Percentiles rank a stretch among this genome's conserved stretches.
Conservation (phyloP, 805 yeast genomes). For the Kluyveromyces lactis region DNA sequence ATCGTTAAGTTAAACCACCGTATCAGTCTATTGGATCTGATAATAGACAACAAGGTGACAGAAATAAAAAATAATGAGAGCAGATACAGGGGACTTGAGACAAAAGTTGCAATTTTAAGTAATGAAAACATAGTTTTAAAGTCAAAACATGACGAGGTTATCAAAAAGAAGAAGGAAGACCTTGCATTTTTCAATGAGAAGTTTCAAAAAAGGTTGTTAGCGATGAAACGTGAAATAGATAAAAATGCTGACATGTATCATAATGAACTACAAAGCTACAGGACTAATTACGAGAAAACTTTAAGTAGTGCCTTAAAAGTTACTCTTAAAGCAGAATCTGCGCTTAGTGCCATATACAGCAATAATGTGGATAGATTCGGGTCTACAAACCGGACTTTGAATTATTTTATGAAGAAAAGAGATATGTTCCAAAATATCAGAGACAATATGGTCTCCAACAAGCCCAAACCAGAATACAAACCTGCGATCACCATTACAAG, state of each 20-base stretch:
- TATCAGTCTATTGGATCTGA: neutral
- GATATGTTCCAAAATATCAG: constrained; percentile 1
- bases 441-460: neutral
- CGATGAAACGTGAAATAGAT: neutral
- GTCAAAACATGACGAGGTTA: neutral
- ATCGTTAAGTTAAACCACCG: neutral
- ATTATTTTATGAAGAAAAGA: constrained; percentile 1
- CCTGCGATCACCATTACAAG: neutral
- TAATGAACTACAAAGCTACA: neutral
- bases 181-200: neutral
- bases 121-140: neutral
- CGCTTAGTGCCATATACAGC: neutral
- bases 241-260: neutral
- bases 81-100: neutral
- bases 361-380: neutral
- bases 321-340: constrained; percentile 1
- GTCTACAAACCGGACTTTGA: neutral
- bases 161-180: neutral
- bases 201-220: neutral
- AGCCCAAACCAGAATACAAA: neutral
- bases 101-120: neutral
- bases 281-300: constrained; percentile 1
- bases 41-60: neutral
- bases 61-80: neutral
- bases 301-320: constrained; percentile 1